Evolutionary conservation across 1,284 basidiomycete genomes (phyloP).

Genomic region (Apiotrichum mycotoxinovorans): DNA sequence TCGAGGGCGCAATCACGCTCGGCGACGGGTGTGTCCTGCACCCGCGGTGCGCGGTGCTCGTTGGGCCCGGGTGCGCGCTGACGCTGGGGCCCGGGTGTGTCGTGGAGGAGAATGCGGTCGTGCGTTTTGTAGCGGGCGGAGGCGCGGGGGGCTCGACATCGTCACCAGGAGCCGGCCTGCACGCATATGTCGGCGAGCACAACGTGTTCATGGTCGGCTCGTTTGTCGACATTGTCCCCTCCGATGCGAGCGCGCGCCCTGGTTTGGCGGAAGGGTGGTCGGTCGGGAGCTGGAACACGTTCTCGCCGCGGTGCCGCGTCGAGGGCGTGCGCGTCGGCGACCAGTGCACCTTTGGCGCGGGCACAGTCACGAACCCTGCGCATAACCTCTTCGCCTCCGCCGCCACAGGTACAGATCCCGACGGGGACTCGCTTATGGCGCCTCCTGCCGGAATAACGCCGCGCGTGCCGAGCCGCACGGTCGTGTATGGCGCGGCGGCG

Average conservation of each 20-base stretch:
- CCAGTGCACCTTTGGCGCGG: conserved; percentile 8
- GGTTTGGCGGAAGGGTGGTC: no score
- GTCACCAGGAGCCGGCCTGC: no score
- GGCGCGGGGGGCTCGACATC: no score
- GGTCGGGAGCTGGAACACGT: conserved; percentile 13
- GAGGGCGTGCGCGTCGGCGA: conserved; percentile 13
- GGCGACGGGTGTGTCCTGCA: conserved; percentile 85
- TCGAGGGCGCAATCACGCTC: conserved; percentile 87
- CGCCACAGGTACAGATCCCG: neutral
- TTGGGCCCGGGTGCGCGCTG: conserved; percentile 70
- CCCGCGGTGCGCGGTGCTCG: conserved; percentile 85
- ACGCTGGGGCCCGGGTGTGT: conserved; percentile 83
- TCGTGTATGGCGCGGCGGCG: conserved; percentile 72
- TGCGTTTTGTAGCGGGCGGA: conserved; percentile 68
- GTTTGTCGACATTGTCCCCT: conserved; percentile 56
- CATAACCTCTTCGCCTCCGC: neutral
- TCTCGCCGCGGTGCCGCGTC: conserved; percentile 4
- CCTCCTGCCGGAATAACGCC: neutral
- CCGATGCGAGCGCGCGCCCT: neutral
- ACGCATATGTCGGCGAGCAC: conserved; percentile 81
- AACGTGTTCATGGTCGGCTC: conserved; percentile 92
- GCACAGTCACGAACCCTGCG: neutral
- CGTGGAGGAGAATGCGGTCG: conserved; percentile 82
- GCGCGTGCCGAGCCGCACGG: conserved; percentile 72
- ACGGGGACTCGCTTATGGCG: conserved; percentile 14